Conservation (phyloP, 441 rosid genomes). For the Croton setiger region DNA sequence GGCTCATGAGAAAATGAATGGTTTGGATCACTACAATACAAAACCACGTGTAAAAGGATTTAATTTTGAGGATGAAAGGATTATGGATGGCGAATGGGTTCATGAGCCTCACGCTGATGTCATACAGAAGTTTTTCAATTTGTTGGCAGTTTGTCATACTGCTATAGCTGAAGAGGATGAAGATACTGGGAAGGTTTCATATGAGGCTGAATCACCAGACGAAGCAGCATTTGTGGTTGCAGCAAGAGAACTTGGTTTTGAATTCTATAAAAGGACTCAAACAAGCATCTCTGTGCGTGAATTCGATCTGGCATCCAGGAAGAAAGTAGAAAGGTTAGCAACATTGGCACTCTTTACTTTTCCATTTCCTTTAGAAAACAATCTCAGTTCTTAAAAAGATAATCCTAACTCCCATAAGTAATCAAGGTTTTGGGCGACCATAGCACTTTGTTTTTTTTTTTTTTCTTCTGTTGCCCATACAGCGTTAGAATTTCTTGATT, state of each 20-base stretch:
- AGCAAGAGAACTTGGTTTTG: constrained; percentile 93
- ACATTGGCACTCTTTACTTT: background rate
- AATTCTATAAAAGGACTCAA: constrained; percentile 78
- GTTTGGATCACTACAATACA: constrained; percentile 28
- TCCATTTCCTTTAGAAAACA: background rate
- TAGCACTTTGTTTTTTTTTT: too few relatives aligned
- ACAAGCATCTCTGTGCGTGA: constrained; percentile 65
- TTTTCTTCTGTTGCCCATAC: background rate
- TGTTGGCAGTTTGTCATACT: constrained; percentile 90
- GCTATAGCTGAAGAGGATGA: constrained; percentile 91
- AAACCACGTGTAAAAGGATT: constrained; percentile 66
- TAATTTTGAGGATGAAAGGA: constrained; percentile 83
- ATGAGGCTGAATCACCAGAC: constrained; percentile 99
- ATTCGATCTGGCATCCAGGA: constrained; percentile 53
- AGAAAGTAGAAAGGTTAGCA: constrained; percentile 56
- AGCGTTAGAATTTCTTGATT: background rate
- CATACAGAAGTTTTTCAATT: constrained; percentile 58
- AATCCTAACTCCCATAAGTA: too few relatives aligned
- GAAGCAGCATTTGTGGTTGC: constrained; percentile 97
- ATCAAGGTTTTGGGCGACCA: too few relatives aligned
- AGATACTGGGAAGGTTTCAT: constrained; percentile 59
- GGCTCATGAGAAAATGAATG: constrained; percentile 25
- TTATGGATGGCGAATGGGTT: constrained; percentile 74
- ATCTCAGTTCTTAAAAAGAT: background rate
- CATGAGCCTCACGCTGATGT: constrained; percentile 51